These are phyloP conservation scores for Capsicum baccatum DNA, from an alignment of 257 asterid species.

Conservation along the genomic window DNA sequence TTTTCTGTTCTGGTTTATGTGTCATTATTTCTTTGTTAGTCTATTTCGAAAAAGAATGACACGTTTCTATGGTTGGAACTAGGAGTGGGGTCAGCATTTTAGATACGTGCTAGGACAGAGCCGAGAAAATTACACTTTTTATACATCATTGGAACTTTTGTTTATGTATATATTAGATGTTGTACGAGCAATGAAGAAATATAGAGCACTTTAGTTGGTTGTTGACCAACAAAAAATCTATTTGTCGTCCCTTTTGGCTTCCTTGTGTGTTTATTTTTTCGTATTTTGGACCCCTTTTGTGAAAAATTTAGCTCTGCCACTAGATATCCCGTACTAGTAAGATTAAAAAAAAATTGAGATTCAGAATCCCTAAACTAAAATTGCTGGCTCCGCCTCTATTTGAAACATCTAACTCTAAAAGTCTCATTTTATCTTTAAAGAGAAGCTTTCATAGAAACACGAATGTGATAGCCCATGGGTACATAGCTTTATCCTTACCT, in stretches of 20 bases:
- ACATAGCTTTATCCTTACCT: too few relatives aligned
- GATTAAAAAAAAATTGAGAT: neutral
- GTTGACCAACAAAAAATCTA: too few relatives aligned
- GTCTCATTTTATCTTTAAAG: neutral
- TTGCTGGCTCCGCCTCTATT: neutral
- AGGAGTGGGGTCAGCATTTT: too few relatives aligned
- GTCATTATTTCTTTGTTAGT: neutral
- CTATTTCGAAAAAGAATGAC: neutral
- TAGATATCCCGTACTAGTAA: neutral
- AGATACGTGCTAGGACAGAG: neutral
- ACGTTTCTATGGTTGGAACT: neutral
- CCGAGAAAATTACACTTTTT: too few relatives aligned
- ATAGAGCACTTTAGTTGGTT: too few relatives aligned
- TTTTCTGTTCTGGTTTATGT: accelerated
- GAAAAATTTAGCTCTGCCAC: neutral
- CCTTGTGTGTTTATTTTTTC: neutral
- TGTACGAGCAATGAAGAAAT: neutral
- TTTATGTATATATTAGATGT: neutral
- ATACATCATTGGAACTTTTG: too few relatives aligned
- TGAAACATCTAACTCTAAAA: neutral
- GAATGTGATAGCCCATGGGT: too few relatives aligned
- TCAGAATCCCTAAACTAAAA: neutral
- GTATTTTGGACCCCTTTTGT: neutral
- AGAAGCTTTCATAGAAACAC: neutral
- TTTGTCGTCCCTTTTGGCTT: neutral